Base-by-base conservation (phyloP, 306 rosid genomes). In the Amphicarpaea edgeworthii region DNA sequence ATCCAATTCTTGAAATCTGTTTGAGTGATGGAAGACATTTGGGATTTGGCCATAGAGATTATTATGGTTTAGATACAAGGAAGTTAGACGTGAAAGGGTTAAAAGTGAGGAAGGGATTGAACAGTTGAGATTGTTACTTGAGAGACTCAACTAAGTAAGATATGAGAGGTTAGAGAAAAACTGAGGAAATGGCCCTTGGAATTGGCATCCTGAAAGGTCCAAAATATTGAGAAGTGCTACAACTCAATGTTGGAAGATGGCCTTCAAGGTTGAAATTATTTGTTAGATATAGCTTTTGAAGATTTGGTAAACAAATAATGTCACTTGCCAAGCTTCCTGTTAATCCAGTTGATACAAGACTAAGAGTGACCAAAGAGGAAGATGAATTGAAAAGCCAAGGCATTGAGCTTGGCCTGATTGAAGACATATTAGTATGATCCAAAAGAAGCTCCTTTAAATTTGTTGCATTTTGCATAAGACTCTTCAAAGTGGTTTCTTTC, bases 231-330 rank as follows among this genome's bases (percentile, higher is more conserved):
- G 12, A 49, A 30, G 11, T 11, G 28, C 47, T 49, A 12, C 61
- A 69, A 49, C 61, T 69, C 28, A 69, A 49, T 10, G 16, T 37
- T 47, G 49, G 61, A 69, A 49, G 46, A 9, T 69, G 46, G 7
- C 74, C 19, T 30, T 0, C 4, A 69, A 30, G 28, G 17, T 49
- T 5, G 16, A 24, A 3, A 37, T 70, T 51, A 6, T 1, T 0
- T 0, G 2, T 12, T 1, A 70, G 4, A 70, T 4, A 0, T 17
- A 70, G 47, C 3, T 32, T 0, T 19, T 34, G 64, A 53, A 66
- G 54, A 54, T 15, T 54, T 40, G 74, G 81, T 40, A 66, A 53
- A 26, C 47, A 66, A 1, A 76, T 20, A 15, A 64, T 38, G 15
- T 16, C 24, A 2, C 7, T 40, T 23, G 26, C 21, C 34, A 24